Evolutionary conservation across 108 stramenopile genomes (phyloP).

Genomic region (Ochromonas danica): DNA sequence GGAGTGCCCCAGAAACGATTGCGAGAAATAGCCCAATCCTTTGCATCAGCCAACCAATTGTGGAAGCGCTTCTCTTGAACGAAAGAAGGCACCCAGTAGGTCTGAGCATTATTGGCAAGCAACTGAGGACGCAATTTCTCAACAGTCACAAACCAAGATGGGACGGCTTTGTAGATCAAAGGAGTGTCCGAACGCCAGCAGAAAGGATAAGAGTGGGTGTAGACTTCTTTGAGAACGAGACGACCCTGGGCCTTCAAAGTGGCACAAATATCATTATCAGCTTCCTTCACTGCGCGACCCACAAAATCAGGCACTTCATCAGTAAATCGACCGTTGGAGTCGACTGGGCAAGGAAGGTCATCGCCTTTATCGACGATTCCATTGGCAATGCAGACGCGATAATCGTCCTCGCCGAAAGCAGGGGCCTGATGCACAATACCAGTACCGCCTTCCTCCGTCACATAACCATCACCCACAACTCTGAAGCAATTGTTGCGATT

Average conservation of each 20-base stretch:
- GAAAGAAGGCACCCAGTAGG: slow-evolving; percentile 83
- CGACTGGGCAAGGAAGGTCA: slow-evolving; percentile 92
- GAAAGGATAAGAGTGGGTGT: slow-evolving; percentile 95
- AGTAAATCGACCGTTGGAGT: slow-evolving; percentile 87
- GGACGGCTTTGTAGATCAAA: slow-evolving; percentile 98
- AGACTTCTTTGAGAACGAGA: slow-evolving; percentile 81
- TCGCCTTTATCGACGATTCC: slow-evolving; percentile 84
- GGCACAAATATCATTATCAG: slow-evolving; percentile 83
- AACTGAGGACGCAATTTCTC: slow-evolving; percentile 64
- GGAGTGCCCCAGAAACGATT: slow-evolving; percentile 99
- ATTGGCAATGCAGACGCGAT: slow-evolving; percentile 92
- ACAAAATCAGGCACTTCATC: slow-evolving; percentile 71
- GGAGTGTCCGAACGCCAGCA: slow-evolving; percentile 99
- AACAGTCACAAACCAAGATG: slow-evolving; percentile 98
- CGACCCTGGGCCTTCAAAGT: slow-evolving; percentile 78
- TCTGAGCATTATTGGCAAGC: slow-evolving; percentile 87
- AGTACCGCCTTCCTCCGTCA: slow-evolving; percentile 97
- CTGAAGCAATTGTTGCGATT: slow-evolving; percentile 66
- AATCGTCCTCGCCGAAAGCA: slow-evolving; percentile 99
- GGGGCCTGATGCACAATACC: slow-evolving; percentile 99
- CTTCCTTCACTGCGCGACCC: slow-evolving; percentile 89
- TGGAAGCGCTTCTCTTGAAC: slow-evolving; percentile 98
- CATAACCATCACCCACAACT: slow-evolving; percentile 85
- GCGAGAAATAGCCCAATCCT: slow-evolving; percentile 97
- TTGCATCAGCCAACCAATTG: slow-evolving; percentile 94